Evolutionary conservation across 257 asterid genomes (phyloP).

Genomic region (Oldenlandia corymbosa): DNA sequence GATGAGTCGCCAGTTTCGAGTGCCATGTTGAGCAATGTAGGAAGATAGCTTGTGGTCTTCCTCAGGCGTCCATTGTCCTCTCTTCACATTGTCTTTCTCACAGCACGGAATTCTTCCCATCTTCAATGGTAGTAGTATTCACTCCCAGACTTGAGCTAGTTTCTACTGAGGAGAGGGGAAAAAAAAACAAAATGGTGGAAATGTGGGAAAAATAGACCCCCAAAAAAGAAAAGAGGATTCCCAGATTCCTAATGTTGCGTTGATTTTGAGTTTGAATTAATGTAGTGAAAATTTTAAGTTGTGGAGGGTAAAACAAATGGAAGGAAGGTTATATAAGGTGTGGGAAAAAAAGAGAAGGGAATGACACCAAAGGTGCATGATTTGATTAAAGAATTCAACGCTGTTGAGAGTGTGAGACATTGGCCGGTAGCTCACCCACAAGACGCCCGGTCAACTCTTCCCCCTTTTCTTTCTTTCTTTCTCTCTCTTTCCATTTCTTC

Average conservation of each 20-base stretch:
- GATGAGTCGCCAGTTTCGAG: conserved; percentile 95
- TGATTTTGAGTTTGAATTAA: background rate
- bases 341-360: conserved; percentile 10
- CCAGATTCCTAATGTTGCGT: background rate
- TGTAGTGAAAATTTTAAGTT: conserved; percentile 1
- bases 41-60: conserved; percentile 94
- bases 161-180: no score
- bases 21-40: conserved; percentile 90
- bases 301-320: conserved; percentile 25
- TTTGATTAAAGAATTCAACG: conserved; percentile 79
- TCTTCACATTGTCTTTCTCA: conserved; percentile 80
- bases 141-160: background rate
- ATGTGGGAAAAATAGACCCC: background rate
- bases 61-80: conserved; percentile 98
- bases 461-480: background rate
- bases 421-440: conserved; percentile 84
- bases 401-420: conserved; percentile 75
- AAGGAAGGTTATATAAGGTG: conserved; percentile 20
- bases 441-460: conserved; percentile 65
- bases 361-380: conserved; percentile 76
- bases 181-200: background rate
- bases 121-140: background rate
- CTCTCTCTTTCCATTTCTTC: background rate
- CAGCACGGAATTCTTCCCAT: conserved; percentile 96
- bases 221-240: no score